These are phyloP conservation scores for Rosa chinensis DNA, from an alignment of 306 rosid species.

Conservation along the genomic window DNA sequence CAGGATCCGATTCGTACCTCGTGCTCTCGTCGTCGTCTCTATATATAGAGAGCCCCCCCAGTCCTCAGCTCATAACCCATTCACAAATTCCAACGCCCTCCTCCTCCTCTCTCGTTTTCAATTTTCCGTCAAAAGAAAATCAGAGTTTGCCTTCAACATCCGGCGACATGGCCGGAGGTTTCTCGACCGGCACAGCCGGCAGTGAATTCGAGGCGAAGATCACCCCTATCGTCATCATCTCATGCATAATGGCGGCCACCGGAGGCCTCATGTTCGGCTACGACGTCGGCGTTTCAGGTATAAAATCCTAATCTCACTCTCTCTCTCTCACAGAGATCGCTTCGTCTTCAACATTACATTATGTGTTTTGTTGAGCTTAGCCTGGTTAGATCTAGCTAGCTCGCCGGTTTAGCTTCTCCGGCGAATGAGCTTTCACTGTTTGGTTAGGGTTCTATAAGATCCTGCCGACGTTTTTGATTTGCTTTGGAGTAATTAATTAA, in stretches of 20 bases:
- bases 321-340: too few relatives aligned
- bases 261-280: slow-evolving; percentile 96
- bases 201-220: slow-evolving; percentile 73
- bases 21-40: slow-evolving; percentile 1
- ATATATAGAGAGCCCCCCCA: slow-evolving; percentile 8
- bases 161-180: slow-evolving; percentile 58
- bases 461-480: background rate
- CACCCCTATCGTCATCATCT: slow-evolving; percentile 75
- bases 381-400: background rate
- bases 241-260: slow-evolving; percentile 86
- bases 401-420: slow-evolving; percentile 2
- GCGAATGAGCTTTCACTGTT: background rate
- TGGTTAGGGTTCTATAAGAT: slow-evolving; percentile 10
- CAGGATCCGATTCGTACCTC: slow-evolving; percentile 18
- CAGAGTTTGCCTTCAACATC: background rate
- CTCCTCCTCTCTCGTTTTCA: background rate
- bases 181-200: slow-evolving; percentile 28
- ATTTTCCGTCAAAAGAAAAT: background rate
- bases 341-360: background rate
- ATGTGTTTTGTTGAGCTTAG: background rate
- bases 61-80: background rate
- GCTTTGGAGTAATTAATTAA: background rate
- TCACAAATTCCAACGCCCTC: background rate
- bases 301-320: background rate
- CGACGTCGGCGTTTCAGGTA: slow-evolving; percentile 86